Base-by-base conservation (phyloP, 192 early-diverging fungal genomes). In the Allomyces macrogynus region DNA sequence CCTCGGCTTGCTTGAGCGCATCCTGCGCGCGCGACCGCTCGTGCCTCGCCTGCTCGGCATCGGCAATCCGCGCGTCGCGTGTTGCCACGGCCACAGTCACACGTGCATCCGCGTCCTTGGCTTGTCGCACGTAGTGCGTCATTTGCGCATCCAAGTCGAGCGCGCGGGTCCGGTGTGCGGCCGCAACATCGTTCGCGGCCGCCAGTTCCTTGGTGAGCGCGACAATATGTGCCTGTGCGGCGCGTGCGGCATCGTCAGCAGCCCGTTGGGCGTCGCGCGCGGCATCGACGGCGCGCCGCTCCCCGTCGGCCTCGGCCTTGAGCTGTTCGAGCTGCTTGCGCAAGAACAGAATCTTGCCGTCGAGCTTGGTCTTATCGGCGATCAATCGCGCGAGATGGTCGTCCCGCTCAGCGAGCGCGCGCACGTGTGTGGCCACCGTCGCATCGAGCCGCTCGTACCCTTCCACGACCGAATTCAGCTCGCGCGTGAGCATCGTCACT, bases 331-430 rank as follows among this genome's bases (percentile, higher is more conserved):
- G 16, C 16, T 57, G 49, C 20, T 57, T 57, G 12, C 49, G 49
- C 49, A 57, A 57, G 9, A 57, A 57, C 12, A 57, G 20, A 57
- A 57, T 57, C 49, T 57, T 57, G 4, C 49, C 49, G 49, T 57
- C 49, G 16, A 57, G 49, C 49, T 57, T 57, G 49, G 49, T n/a
- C 49, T 57, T 57, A n/a, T 57, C 49, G 49, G 49, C 49, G 49
- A n/a, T n/a, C 49, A 57, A 16, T 0, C 49, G 49, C 49, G 49
- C 12, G 12, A n/a, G 16, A n/a, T 20, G 49, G 12, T 57, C 49
- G 16, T 57, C 49, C 1, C 49, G 49, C 3, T 14, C 12, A 3
- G 16, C 16, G 3, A 57, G 16, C 4, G 49, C 49, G 49, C 16
- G 20, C 49, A n/a, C 49, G 49, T 57, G 49, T 16, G 12, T 14